phyloP scores from a whole-genome alignment of 2,329 filamentous ascomycete species.

The Fusarium pseudograminearum region DNA sequence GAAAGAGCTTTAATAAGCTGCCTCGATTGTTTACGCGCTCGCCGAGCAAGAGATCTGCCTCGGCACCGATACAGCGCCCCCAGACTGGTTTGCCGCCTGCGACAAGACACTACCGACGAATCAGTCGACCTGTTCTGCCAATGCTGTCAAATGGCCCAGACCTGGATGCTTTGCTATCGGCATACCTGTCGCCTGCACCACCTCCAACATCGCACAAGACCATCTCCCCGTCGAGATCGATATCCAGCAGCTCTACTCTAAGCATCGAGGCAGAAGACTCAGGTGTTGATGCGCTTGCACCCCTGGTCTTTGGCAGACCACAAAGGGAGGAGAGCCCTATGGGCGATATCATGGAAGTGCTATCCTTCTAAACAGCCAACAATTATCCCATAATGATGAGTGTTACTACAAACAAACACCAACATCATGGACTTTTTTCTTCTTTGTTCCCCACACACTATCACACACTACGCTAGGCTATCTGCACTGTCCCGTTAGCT shows the following conservation, averaged over 20 bases:
- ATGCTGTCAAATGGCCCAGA: constrained; percentile 31
- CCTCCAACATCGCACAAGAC: constrained; percentile 20
- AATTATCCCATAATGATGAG: not conserved
- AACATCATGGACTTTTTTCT: constrained; percentile 2
- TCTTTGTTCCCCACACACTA: constrained; percentile 4
- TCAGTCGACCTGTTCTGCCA: constrained; percentile 41
- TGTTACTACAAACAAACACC: not conserved
- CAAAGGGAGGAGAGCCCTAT: constrained; percentile 34
- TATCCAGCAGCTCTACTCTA: constrained; percentile 38
- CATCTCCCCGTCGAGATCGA: constrained; percentile 37
- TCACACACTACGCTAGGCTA: constrained; percentile 8
- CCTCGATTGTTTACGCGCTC: constrained; percentile 36
- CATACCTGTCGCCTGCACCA: constrained; percentile 34
- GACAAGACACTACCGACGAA: constrained; percentile 37
- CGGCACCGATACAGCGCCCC: constrained; percentile 29
- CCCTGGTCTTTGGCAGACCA: constrained; percentile 38
- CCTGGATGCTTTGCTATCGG: constrained; percentile 36
- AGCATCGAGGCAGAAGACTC: constrained; percentile 39
- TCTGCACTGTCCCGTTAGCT: constrained; percentile 24
- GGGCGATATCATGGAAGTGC: constrained; percentile 42
- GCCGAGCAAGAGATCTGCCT: constrained; percentile 35
- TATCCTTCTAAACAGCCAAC: constrained; percentile 23
- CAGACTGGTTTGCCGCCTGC: constrained; percentile 30
- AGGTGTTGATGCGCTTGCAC: constrained; percentile 30
- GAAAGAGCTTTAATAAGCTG: constrained; percentile 36